phyloP scores from a whole-genome alignment of 1,284 basidiomycete genomes.

The Papiliotrema fonsecae region DNA sequence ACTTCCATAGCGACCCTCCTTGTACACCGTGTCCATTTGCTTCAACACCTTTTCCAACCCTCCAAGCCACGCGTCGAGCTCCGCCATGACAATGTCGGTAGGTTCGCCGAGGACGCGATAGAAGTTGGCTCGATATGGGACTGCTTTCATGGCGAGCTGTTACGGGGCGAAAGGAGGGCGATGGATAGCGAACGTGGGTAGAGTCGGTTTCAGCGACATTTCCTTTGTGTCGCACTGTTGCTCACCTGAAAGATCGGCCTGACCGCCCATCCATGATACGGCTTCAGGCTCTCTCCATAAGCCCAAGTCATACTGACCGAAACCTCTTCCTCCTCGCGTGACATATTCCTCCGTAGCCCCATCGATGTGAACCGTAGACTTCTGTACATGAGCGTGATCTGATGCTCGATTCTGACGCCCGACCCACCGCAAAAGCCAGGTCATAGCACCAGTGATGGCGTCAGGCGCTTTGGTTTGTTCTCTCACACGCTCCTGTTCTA shows the following conservation, averaged over 20 bases:
- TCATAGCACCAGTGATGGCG: slow-evolving; percentile 15
- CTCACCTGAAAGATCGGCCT: slow-evolving; percentile 73
- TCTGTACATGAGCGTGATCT: slow-evolving; percentile 41
- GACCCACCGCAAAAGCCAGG: slow-evolving; percentile 20
- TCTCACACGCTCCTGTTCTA: slow-evolving; percentile 60
- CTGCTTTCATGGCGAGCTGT: slow-evolving; percentile 86
- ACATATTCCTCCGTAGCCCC: slow-evolving; percentile 65
- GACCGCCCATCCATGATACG: slow-evolving; percentile 77
- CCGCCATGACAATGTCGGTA: slow-evolving; percentile 14
- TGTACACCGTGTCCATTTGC: slow-evolving; percentile 18
- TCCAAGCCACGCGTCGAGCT: slow-evolving; percentile 19
- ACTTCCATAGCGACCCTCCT: slow-evolving; percentile 12
- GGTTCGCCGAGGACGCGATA: slow-evolving; percentile 67
- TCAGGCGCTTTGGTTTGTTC: slow-evolving; percentile 9
- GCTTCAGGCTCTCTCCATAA: slow-evolving; percentile 70
- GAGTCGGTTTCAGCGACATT: too few species aligned
- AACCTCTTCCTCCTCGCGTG: slow-evolving; percentile 64
- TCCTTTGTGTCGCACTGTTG: slow-evolving; percentile 21
- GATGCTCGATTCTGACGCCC: too few species aligned
- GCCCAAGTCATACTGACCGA: slow-evolving; percentile 65
- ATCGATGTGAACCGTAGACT: slow-evolving; percentile 81
- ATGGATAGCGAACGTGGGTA: too few species aligned
- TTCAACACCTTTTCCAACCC: slow-evolving; percentile 16
- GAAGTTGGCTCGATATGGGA: slow-evolving; percentile 79
- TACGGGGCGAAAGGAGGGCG: not conserved